phyloP scores from a whole-genome alignment of 2,329 filamentous ascomycete species.

The Aspergillus fischeri region DNA sequence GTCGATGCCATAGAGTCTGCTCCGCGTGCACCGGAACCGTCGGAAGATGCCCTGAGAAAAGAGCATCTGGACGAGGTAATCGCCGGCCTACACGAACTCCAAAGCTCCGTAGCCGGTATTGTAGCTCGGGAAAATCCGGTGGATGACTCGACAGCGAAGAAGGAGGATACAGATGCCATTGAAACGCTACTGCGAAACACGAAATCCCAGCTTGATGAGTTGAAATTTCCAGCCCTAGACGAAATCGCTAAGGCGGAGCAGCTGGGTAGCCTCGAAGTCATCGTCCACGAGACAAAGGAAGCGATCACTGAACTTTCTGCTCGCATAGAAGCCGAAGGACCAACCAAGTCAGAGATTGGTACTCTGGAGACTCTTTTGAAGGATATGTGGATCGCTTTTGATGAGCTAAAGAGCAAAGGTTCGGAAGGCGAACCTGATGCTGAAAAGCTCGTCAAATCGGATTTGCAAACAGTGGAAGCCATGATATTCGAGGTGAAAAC shows the following conservation, averaged over 20 bases:
- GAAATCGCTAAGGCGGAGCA: slow-evolving; percentile 62
- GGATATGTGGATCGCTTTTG: slow-evolving; percentile 69
- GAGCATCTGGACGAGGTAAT: slow-evolving; percentile 46
- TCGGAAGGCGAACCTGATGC: slow-evolving; percentile 45
- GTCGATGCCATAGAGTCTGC: slow-evolving; percentile 68
- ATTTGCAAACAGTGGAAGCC: slow-evolving; percentile 75
- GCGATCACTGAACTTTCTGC: slow-evolving; percentile 62
- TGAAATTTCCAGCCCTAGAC: slow-evolving; percentile 60
- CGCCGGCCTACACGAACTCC: slow-evolving; percentile 49
- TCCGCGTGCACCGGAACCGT: slow-evolving; percentile 35
- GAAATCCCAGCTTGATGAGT: slow-evolving; percentile 80
- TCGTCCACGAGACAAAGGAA: slow-evolving; percentile 73
- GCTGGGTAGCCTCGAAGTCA: slow-evolving; percentile 58
- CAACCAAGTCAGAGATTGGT: slow-evolving; percentile 73
- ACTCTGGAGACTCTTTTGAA: slow-evolving; percentile 73
- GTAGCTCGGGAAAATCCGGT: slow-evolving; percentile 39
- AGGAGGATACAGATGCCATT: slow-evolving; percentile 85
- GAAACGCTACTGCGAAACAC: slow-evolving; percentile 87
- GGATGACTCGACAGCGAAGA: slow-evolving; percentile 57
- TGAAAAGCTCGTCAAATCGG: slow-evolving; percentile 71
- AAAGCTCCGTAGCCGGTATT: slow-evolving; percentile 55
- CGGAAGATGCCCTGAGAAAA: slow-evolving; percentile 43
- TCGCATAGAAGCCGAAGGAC: slow-evolving; percentile 63
- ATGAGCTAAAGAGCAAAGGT: slow-evolving; percentile 58
- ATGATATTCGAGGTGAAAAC: slow-evolving; percentile 82